Base-by-base conservation (phyloP, 1,139 yeast genomes). In the Magnusiomyces clavatus region DNA sequence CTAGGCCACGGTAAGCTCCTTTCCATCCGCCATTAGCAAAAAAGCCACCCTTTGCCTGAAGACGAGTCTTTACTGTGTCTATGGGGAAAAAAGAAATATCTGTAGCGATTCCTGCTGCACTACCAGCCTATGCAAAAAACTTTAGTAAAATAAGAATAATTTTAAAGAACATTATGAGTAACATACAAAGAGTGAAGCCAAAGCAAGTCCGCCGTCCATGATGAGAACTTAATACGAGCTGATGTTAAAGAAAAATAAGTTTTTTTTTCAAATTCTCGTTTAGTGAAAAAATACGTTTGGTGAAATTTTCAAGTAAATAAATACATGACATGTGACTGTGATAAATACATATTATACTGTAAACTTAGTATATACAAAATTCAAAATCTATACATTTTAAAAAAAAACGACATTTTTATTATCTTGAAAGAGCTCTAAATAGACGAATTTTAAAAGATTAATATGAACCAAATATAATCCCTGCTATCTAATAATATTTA, bases 21-120 rank as follows among this genome's bases (percentile, higher is more conserved):
- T 70, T 73, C 79, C 92, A 92, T 1, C 96, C 98, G 31, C 98
- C 98, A 68, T 90, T 92, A 20, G 70, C 73, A 66, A 88, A 86
- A 63, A 92, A 90, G 0, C 98, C 98, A 35, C 96, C 97, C 64
- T 82, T 82, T 37, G 98, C 97, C 67, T 92, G 99, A 16, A 92
- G 72, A 54, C 99, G 73, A 0, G 99, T 92, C 70, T 92, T 92
- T 57, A 92, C 62, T 1, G 99, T 94, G 62, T 94, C 99, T 46
- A 92, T 87, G 10, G 99, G 98, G 73, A 92, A 92, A 69, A 92
- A 92, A 8, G 86, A 89, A 47, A 92, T 73, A 69, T 92, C 99
- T 1, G 97, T 90, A 6, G 95, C 83, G 2, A 96, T 90, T 12
- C 98, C 98, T 1, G 98, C 97, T 58, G 95, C 83, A 16, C 88